These are phyloP conservation scores for Musa itinerans DNA, from an alignment of 176 grass and related monocot species.

Conservation along the genomic window DNA sequence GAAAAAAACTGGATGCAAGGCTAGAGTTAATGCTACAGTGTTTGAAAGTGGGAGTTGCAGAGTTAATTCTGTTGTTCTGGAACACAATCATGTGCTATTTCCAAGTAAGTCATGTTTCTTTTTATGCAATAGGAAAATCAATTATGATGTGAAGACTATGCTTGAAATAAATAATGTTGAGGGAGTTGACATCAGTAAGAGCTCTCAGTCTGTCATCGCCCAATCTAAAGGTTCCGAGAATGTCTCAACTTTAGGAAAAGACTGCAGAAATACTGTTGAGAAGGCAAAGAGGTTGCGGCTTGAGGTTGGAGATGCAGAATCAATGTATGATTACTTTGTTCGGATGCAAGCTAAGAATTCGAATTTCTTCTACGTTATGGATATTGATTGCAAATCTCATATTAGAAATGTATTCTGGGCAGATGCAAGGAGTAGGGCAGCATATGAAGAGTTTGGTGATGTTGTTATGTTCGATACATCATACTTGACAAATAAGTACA, in stretches of 20 bases:
- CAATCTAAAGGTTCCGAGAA: not conserved
- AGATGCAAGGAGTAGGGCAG: constrained; percentile 18
- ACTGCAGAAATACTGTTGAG: not conserved
- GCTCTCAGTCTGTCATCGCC: not conserved
- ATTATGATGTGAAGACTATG: not conserved
- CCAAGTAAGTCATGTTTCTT: constrained; percentile 1
- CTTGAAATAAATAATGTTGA: not conserved
- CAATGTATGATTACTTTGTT: constrained; percentile 7
- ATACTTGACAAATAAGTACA: constrained; percentile 3
- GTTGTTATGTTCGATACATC: constrained; percentile 3
- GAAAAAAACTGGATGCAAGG: constrained; percentile 2
- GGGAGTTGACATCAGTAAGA: not conserved
- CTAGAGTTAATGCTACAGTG: not conserved
- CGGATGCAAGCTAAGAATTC: constrained; percentile 12
- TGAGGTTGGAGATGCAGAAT: constrained; percentile 5
- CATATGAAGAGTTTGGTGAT: constrained; percentile 12
- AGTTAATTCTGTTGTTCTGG: not conserved
- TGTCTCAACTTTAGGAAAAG: not conserved
- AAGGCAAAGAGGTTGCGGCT: not conserved
- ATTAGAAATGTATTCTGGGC: constrained; percentile 20
- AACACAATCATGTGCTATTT: not conserved
- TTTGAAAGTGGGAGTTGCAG: not conserved
- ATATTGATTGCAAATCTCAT: constrained; percentile 1
- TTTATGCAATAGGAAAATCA: not conserved
- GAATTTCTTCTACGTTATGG: constrained; percentile 7